Evolutionary conservation across 73 alveolate species (phyloP).

Genomic region (Symbiodinium pilosum): DNA sequence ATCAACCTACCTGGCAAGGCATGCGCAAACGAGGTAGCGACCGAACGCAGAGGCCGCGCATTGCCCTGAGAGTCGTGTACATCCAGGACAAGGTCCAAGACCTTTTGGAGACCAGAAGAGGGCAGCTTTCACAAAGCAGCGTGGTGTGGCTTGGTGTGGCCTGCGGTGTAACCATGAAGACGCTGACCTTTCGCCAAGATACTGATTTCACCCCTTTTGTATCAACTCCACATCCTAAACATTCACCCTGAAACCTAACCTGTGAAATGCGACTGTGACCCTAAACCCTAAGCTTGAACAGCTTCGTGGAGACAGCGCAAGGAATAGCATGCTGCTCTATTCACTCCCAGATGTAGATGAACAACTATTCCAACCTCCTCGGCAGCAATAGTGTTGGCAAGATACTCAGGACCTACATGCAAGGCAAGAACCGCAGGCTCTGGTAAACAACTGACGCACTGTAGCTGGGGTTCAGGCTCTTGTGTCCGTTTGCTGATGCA

Average conservation of each 20-base stretch:
- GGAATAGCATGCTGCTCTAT: no score
- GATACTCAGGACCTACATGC: conserved; percentile 48
- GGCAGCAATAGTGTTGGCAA: conserved; percentile 64
- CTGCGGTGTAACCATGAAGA: conserved; percentile 88
- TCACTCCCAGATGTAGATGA: no score
- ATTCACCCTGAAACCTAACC: no score
- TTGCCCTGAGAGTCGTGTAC: conserved; percentile 86
- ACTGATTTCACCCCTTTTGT: no score
- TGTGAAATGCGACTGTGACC: no score
- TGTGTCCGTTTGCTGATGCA: conserved; percentile 88
- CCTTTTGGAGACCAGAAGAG: not conserved
- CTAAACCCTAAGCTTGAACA: no score
- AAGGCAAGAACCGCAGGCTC: not conserved
- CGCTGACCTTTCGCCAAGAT: conserved; percentile 39
- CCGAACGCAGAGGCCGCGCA: conserved; percentile 78
- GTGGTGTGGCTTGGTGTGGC: not conserved
- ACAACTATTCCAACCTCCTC: conserved; percentile 87
- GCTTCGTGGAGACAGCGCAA: no score
- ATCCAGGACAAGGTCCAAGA: conserved; percentile 83
- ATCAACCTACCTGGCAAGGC: no score
- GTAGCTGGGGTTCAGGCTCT: not conserved
- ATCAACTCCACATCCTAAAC: no score
- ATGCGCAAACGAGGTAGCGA: not conserved
- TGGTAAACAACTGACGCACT: not conserved
- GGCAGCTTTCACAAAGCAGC: not conserved